Evolutionary conservation across 139 green algal genomes (phyloP).

Genomic region (Tetradesmus obliquus): DNA sequence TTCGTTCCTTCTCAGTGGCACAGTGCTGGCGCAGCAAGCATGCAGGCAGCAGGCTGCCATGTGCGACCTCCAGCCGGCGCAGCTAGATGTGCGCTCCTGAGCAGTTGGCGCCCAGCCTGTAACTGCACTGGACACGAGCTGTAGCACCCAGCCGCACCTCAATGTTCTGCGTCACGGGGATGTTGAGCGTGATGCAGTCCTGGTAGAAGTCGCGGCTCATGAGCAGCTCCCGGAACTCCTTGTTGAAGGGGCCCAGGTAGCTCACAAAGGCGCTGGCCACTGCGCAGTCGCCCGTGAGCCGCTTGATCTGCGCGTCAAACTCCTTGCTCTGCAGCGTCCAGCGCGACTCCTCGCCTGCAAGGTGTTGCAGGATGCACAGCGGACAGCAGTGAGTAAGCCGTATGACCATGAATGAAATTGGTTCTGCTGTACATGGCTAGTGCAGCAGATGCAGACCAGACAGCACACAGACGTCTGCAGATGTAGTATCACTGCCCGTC

Average conservation of each 20-base stretch:
- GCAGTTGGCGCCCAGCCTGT: not conserved
- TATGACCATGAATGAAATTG: not conserved
- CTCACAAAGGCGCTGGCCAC: constrained; percentile 88
- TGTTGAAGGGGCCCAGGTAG: constrained; percentile 96
- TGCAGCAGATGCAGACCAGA: not conserved
- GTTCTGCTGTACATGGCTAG: not conserved
- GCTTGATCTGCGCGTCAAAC: constrained; percentile 87
- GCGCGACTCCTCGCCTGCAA: constrained; percentile 87
- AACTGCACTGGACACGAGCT: too few relatives aligned
- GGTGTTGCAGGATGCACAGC: not conserved
- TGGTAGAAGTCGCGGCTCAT: constrained; percentile 82
- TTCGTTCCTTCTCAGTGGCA: too few relatives aligned
- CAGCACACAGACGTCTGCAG: not conserved
- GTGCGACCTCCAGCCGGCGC: too few relatives aligned
- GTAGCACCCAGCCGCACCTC: constrained; percentile 53
- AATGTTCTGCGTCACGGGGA: constrained; percentile 86
- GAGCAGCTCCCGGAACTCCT: constrained; percentile 93
- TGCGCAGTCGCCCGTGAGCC: constrained; percentile 91
- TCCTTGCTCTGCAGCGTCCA: constrained; percentile 91
- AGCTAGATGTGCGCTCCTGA: not conserved
- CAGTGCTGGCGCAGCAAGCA: not conserved
- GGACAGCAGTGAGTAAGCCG: not conserved
- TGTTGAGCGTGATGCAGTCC: constrained; percentile 77
- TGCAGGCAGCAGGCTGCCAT: not conserved
- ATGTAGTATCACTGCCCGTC: not conserved